These are phyloP conservation scores for Asclepias syriaca DNA, from an alignment of 257 asterid species.

Conservation along the genomic window DNA sequence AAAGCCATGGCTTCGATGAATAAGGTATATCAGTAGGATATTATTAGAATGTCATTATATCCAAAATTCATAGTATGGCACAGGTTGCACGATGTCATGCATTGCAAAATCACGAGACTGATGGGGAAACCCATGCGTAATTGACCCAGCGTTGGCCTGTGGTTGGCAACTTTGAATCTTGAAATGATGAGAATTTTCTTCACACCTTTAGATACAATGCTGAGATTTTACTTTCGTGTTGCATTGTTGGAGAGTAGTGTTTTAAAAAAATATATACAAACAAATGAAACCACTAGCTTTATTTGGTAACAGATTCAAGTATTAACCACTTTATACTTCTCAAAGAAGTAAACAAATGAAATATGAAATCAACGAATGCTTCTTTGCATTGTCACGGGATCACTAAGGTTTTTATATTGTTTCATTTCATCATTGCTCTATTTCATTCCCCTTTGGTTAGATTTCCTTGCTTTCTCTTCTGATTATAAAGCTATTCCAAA, in stretches of 20 bases:
- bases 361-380: background rate
- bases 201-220: background rate
- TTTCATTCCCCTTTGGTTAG: background rate
- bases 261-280: background rate
- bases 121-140: background rate
- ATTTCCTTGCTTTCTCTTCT: background rate
- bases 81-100: background rate
- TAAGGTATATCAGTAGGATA: slow-evolving; percentile 43
- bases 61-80: background rate
- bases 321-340: background rate
- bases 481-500: background rate
- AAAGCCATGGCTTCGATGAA: slow-evolving; percentile 94
- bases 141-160: background rate
- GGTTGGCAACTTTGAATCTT: background rate
- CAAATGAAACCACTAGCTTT: background rate
- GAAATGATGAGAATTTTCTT: background rate
- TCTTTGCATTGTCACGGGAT: background rate
- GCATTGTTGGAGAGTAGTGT: background rate
- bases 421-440: background rate
- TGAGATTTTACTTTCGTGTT: background rate
- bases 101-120: background rate
- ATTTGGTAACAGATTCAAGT: background rate
- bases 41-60: background rate
- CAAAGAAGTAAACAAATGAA: background rate
- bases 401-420: background rate